Conservation (phyloP, 1,139 yeast species). For the Pichia sp. region DNA sequence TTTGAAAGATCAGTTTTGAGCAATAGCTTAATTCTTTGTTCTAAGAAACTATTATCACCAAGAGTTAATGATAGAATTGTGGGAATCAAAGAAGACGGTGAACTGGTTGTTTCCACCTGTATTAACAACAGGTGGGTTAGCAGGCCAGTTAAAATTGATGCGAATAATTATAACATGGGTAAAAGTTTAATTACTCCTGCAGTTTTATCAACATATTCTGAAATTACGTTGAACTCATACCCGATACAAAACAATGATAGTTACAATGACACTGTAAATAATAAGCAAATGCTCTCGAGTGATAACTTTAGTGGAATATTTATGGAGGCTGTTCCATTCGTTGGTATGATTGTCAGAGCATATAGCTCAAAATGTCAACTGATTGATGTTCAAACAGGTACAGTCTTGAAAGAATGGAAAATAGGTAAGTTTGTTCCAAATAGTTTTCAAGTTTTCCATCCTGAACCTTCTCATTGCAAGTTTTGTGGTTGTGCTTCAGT, state of each 20-base stretch:
- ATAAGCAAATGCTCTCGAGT: not conserved
- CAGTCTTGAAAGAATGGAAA: constrained; percentile 42
- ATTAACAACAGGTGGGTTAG: constrained; percentile 63
- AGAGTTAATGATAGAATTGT: constrained; percentile 68
- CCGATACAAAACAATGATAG: not conserved
- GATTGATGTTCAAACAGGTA: constrained; percentile 74
- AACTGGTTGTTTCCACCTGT: constrained; percentile 53
- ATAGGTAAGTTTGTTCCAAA: constrained; percentile 58
- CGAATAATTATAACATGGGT: constrained; percentile 37
- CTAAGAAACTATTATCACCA: constrained; percentile 56
- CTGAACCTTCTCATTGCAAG: constrained; percentile 79
- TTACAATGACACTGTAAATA: not conserved
- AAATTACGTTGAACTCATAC: not conserved
- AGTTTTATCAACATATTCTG: constrained; percentile 21
- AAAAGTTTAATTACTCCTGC: constrained; percentile 30
- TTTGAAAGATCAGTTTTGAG: constrained; percentile 19
- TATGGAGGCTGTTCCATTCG: constrained; percentile 49
- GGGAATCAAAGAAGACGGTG: constrained; percentile 42
- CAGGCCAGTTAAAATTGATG: constrained; percentile 39
- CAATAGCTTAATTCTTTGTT: constrained; percentile 33
- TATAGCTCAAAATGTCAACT: constrained; percentile 49
- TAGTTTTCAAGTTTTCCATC: constrained; percentile 62
- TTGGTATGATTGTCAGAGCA: constrained; percentile 62
- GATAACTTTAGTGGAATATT: constrained; percentile 15
- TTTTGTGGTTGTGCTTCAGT: constrained; percentile 88